phyloP scores from a whole-genome alignment of 495 filamentous ascomycete species.

The Aspergillus mulundensis region DNA sequence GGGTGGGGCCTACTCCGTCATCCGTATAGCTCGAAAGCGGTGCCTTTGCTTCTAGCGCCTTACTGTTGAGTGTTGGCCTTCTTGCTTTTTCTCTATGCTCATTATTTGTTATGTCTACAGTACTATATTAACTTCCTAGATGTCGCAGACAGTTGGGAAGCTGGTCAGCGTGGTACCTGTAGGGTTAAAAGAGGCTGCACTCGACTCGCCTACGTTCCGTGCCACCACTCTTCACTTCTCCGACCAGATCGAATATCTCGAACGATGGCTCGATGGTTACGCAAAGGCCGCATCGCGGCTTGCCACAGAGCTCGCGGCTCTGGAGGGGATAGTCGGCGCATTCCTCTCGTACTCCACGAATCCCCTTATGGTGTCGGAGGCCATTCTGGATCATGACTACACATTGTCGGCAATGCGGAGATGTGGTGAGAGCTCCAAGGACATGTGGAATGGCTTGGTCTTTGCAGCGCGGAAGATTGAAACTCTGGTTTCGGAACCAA shows the following conservation, averaged over 20 bases:
- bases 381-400: conserved; percentile 90
- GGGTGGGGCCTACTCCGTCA: too few relatives aligned
- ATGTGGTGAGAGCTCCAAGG: conserved; percentile 77
- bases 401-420: conserved; percentile 80
- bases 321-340: conserved; percentile 65
- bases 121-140: neutral
- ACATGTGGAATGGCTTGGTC: conserved; percentile 79
- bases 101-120: conserved; percentile 5
- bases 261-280: conserved; percentile 91
- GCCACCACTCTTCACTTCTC: conserved; percentile 82
- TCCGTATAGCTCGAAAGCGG: conserved; percentile 16
- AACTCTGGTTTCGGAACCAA: conserved; percentile 70
- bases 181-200: conserved; percentile 83
- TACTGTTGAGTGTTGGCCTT: conserved; percentile 13
- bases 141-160: conserved; percentile 51
- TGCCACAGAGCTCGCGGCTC: conserved; percentile 61
- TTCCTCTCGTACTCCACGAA: conserved; percentile 71
- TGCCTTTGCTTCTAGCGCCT: conserved; percentile 16
- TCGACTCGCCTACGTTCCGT: conserved; percentile 94
- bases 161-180: conserved; percentile 69
- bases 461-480: conserved; percentile 71
- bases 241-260: conserved; percentile 87
- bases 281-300: conserved; percentile 74
- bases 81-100: conserved; percentile 6
- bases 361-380: conserved; percentile 68